These are phyloP conservation scores for Xylariaceae sp. DNA, from an alignment of 2,329 filamentous ascomycete genomes.

Conservation along the genomic window DNA sequence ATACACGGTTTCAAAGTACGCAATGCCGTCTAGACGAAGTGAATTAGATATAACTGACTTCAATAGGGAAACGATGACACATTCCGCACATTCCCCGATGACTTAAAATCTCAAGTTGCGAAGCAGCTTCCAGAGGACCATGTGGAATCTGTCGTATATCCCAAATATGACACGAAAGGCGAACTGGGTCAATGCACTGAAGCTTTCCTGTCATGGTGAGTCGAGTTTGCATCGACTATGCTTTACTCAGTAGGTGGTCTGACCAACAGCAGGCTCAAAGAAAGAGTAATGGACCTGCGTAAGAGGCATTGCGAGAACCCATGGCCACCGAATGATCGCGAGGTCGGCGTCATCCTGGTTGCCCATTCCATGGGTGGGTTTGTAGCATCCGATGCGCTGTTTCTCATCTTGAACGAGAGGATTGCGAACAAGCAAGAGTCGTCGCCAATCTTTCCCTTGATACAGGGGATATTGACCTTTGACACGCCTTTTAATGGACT, in stretches of 20 bases:
- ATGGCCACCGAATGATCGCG: constrained; percentile 75
- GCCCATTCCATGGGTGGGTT: constrained; percentile 88
- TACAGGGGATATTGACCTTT: constrained; percentile 76
- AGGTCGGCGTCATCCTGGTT: constrained; percentile 72
- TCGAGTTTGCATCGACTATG: neutral
- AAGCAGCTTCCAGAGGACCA: constrained; percentile 57
- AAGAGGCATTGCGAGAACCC: constrained; percentile 68
- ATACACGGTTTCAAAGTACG: constrained; percentile 70
- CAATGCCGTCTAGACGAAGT: neutral
- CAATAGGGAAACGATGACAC: constrained; percentile 63
- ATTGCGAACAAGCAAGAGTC: constrained; percentile 35
- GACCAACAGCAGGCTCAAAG: constrained; percentile 59
- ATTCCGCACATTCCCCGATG: constrained; percentile 61
- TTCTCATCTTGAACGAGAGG: constrained; percentile 65
- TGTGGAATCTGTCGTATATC: constrained; percentile 62
- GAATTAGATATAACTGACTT: constrained; percentile 1
- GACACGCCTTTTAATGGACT: constrained; percentile 79
- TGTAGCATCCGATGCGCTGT: constrained; percentile 76
- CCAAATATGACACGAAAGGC: constrained; percentile 69
- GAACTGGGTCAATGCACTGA: constrained; percentile 52
- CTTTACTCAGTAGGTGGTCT: neutral
- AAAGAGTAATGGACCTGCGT: constrained; percentile 71
- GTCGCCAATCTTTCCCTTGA: constrained; percentile 68
- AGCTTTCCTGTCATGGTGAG: constrained; percentile 46
- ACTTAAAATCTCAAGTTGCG: constrained; percentile 56